Percentiles rank a stretch among this genome's conserved stretches.
Conservation (phyloP, 495 filamentous ascomycete species). For the Neurospora sp. region DNA sequence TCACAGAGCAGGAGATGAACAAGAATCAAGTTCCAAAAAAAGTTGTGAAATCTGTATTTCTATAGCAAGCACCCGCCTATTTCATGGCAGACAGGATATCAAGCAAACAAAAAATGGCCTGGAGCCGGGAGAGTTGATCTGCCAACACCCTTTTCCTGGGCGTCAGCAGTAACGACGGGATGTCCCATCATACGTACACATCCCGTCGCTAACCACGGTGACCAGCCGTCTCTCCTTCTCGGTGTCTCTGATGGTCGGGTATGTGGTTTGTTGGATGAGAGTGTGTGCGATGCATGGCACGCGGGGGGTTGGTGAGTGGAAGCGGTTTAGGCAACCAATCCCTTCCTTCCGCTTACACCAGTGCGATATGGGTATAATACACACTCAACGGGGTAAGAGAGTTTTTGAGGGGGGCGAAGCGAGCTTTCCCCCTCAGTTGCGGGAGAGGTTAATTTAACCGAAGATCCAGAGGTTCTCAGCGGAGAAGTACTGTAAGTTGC, state of each 20-base stretch:
- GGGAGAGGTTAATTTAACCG: slow-evolving; percentile 24
- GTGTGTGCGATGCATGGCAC: not conserved
- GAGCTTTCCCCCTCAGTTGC: not conserved
- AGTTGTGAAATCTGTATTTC: not conserved
- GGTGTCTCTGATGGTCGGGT: slow-evolving; percentile 1
- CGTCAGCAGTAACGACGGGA: not conserved
- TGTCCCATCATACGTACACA: not conserved
- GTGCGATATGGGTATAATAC: not conserved
- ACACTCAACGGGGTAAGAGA: not conserved
- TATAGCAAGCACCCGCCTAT: not conserved
- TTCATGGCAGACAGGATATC: slow-evolving; percentile 1
- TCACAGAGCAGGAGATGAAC: not conserved
- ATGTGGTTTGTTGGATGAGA: not conserved
- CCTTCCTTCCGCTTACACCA: not conserved
- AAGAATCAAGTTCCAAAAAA: not conserved
- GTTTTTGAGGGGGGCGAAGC: not conserved
- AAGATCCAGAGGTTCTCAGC: slow-evolving; percentile 44
- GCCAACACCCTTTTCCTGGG: not conserved
- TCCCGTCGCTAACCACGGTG: not conserved
- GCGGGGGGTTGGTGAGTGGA: not conserved
- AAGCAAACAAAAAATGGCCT: not conserved
- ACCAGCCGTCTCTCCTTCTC: not conserved
- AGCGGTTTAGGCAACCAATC: not conserved
- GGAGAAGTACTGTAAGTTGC: slow-evolving; percentile 34
- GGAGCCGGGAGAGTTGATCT: not conserved